Conservation (phyloP, 2,329 filamentous ascomycete genomes). For the Penicillium hesseltinei region DNA sequence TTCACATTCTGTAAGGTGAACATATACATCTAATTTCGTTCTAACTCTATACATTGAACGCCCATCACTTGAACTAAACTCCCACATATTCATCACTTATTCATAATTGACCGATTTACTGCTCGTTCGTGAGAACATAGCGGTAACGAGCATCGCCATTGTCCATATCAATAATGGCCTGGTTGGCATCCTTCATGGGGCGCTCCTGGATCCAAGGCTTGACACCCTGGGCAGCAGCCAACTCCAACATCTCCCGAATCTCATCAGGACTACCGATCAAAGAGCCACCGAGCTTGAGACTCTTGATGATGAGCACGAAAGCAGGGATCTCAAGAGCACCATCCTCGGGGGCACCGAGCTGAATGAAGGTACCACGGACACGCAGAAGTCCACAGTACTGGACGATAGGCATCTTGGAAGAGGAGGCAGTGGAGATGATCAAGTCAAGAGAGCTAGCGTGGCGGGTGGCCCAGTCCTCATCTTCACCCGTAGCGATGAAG, state of each 20-base stretch:
- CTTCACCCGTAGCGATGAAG: slow-evolving; percentile 57
- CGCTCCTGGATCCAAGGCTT: slow-evolving; percentile 43
- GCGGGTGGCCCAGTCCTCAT: slow-evolving; percentile 51
- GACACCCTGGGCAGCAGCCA: slow-evolving; percentile 40
- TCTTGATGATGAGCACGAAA: slow-evolving; percentile 55
- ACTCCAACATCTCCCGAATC: slow-evolving; percentile 46
- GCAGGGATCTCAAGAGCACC: slow-evolving; percentile 53
- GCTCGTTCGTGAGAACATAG: slow-evolving; percentile 45
- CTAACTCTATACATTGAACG: background rate
- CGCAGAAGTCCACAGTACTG: slow-evolving; percentile 19
- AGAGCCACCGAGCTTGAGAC: slow-evolving; percentile 49
- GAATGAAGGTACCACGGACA: slow-evolving; percentile 47
- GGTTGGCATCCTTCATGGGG: slow-evolving; percentile 44
- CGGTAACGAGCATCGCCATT: slow-evolving; percentile 45
- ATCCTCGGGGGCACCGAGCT: slow-evolving; percentile 66
- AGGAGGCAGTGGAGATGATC: slow-evolving; percentile 57
- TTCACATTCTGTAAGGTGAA: background rate
- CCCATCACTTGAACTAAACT: background rate
- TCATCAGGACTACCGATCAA: slow-evolving; percentile 41
- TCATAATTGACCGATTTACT: slow-evolving; percentile 4
- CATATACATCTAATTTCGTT: background rate
- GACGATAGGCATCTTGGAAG: slow-evolving; percentile 41
- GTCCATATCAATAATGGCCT: slow-evolving; percentile 44
- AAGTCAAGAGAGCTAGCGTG: slow-evolving; percentile 52
- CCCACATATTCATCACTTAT: background rate